Conservation (phyloP, 2,329 filamentous ascomycete species). For the Leptoxyphium fumago region DNA sequence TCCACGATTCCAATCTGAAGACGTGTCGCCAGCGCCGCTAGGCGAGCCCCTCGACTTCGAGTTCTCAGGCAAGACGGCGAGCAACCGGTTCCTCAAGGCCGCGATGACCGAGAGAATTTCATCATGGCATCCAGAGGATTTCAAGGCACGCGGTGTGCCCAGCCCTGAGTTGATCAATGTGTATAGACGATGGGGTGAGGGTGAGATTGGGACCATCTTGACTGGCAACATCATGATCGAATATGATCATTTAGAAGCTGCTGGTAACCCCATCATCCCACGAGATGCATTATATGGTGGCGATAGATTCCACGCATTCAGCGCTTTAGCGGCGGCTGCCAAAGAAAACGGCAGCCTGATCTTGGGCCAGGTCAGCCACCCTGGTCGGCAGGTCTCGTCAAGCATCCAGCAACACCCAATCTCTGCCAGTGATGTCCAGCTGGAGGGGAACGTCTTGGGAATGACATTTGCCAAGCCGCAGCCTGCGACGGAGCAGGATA, state of each 20-base stretch:
- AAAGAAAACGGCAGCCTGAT: slow-evolving; percentile 45
- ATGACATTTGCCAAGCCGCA: slow-evolving; percentile 40
- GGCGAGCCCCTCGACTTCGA: slow-evolving; percentile 30
- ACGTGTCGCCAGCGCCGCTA: slow-evolving; percentile 26
- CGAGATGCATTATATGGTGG: slow-evolving; percentile 36
- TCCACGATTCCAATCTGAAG: slow-evolving; percentile 25
- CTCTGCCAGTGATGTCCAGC: slow-evolving; percentile 35
- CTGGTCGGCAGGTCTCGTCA: slow-evolving; percentile 40
- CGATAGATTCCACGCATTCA: slow-evolving; percentile 45
- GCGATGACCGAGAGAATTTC: slow-evolving; percentile 53
- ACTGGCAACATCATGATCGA: slow-evolving; percentile 53
- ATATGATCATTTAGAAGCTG: slow-evolving; percentile 41
- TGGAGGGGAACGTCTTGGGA: slow-evolving; percentile 30
- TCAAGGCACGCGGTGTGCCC: slow-evolving; percentile 39
- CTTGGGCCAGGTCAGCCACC: slow-evolving; percentile 48
- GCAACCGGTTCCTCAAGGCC: slow-evolving; percentile 52
- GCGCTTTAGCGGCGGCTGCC: slow-evolving; percentile 36
- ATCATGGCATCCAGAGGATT: slow-evolving; percentile 41
- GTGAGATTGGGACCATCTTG: slow-evolving; percentile 40
- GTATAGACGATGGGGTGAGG: slow-evolving; percentile 48
- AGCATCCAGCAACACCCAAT: slow-evolving; percentile 36
- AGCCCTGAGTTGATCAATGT: slow-evolving; percentile 39
- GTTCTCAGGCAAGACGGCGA: slow-evolving; percentile 39
- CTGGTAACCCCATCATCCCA: slow-evolving; percentile 46
- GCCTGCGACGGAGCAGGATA: slow-evolving; percentile 39